A percentile compares a stretch with the other conserved stretches of the same genome.
These are phyloP conservation scores for Jamesozyma piceae DNA, from an alignment of 805 yeast species.

Conservation along the genomic window DNA sequence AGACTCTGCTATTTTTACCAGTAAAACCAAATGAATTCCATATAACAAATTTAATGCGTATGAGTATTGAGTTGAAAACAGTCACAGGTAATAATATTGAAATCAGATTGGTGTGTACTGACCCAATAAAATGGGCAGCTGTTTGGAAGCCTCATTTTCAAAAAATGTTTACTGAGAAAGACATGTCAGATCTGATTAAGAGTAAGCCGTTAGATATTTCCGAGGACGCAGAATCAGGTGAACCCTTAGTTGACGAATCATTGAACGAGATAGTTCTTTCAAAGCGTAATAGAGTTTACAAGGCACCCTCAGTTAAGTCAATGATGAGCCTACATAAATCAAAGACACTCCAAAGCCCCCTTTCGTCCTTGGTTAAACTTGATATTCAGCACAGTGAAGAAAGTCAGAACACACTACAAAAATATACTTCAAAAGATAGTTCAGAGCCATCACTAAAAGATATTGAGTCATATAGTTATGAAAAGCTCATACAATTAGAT, in stretches of 20 bases:
- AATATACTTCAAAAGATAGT: background rate
- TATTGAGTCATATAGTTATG: slow-evolving; percentile 19
- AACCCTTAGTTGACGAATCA: background rate
- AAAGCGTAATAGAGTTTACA: background rate
- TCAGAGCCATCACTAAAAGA: slow-evolving; percentile 13
- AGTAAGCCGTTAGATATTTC: background rate
- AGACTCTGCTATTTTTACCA: slow-evolving; percentile 22
- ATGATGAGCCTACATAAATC: background rate
- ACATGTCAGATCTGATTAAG: background rate
- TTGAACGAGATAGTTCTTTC: background rate
- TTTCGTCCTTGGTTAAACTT: slow-evolving; percentile 8
- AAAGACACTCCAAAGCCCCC: slow-evolving; percentile 3
- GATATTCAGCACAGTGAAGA: background rate
- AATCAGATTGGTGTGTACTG: slow-evolving; percentile 16
- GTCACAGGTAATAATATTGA: slow-evolving; percentile 16
- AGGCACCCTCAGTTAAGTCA: background rate
- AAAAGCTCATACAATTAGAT: slow-evolving; percentile 21
- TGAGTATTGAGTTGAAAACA: slow-evolving; percentile 14
- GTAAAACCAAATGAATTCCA: slow-evolving; percentile 18
- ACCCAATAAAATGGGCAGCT: slow-evolving; percentile 20
- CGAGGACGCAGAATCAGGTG: background rate
- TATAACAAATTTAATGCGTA: slow-evolving; percentile 5
- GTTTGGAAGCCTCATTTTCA: slow-evolving; percentile 19
- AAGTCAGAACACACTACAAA: background rate
- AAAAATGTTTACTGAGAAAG: background rate